Conservation (phyloP, 208 protist genomes). For the Leishmania martiniquensis region DNA sequence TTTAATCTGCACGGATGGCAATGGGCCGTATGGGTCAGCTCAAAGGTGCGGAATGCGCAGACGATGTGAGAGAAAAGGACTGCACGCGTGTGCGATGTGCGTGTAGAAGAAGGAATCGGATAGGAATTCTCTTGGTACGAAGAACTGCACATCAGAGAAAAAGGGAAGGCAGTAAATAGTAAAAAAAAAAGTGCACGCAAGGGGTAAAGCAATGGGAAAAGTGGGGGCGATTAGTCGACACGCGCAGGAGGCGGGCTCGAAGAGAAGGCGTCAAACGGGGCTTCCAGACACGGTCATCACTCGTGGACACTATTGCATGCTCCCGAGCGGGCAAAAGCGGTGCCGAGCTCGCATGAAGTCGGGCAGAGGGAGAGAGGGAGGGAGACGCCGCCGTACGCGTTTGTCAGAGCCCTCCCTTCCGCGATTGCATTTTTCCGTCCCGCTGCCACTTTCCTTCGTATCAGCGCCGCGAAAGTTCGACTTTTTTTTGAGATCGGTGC, state of each 20-base stretch:
- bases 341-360: too few species aligned
- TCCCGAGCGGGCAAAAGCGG: too few species aligned
- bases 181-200: too few species aligned
- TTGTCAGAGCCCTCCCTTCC: not conserved
- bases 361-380: not conserved
- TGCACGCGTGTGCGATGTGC: not conserved
- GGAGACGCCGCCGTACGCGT: not conserved
- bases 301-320: not conserved
- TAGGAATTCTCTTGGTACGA: too few species aligned
- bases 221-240: too few species aligned
- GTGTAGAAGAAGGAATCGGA: not conserved
- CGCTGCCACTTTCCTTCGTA: not conserved
- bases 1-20: conserved; percentile 3
- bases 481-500: not conserved
- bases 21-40: not conserved
- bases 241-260: not conserved
- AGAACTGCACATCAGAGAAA: too few species aligned
- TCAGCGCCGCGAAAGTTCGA: not conserved
- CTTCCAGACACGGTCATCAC: not conserved
- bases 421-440: not conserved
- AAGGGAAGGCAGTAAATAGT: too few species aligned
- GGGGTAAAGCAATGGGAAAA: too few species aligned
- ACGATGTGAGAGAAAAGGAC: not conserved
- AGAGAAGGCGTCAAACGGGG: not conserved
- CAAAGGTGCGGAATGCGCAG: not conserved